Evolutionary conservation across 768 basidiomycete species (phyloP).

Genomic region (Russula griseocarnosa): DNA sequence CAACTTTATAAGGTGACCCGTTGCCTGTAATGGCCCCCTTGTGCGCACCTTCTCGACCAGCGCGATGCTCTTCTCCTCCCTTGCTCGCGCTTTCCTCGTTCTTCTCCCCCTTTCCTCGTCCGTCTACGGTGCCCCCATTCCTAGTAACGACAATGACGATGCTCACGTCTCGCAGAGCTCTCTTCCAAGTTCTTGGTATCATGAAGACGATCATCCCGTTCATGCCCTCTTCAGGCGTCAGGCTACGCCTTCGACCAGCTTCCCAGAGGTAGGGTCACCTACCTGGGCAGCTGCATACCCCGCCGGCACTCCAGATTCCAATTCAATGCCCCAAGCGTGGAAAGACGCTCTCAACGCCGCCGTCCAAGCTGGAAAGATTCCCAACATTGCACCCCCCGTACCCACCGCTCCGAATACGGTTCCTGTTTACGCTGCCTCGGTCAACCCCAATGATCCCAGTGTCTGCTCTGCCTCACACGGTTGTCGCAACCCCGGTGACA

Average conservation of each 20-base stretch:
- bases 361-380: conserved; percentile 38
- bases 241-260: not conserved
- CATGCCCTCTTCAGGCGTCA: conserved; percentile 33
- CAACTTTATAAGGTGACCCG: conserved; percentile 4
- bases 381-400: conserved; percentile 34
- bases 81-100: not conserved
- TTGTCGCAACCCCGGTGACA: conserved; percentile 34
- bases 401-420: conserved; percentile 30
- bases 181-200: conserved; percentile 33
- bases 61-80: not conserved
- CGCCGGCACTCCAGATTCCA: conserved; percentile 31
- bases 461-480: conserved; percentile 40
- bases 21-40: not conserved
- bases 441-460: conserved; percentile 29
- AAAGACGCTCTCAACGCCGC: conserved; percentile 38
- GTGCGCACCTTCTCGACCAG: not conserved
- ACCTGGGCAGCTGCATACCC: conserved; percentile 39
- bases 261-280: conserved; percentile 30
- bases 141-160: conserved; percentile 1
- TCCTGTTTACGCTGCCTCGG: conserved; percentile 24
- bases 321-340: conserved; percentile 41
- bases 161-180: conserved; percentile 1
- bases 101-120: conserved; percentile 2
- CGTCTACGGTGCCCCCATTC: conserved; percentile 18
- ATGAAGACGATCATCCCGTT: conserved; percentile 28